Base-by-base conservation (phyloP, 306 rosid genomes). In the Heteromeles arbutifolia region DNA sequence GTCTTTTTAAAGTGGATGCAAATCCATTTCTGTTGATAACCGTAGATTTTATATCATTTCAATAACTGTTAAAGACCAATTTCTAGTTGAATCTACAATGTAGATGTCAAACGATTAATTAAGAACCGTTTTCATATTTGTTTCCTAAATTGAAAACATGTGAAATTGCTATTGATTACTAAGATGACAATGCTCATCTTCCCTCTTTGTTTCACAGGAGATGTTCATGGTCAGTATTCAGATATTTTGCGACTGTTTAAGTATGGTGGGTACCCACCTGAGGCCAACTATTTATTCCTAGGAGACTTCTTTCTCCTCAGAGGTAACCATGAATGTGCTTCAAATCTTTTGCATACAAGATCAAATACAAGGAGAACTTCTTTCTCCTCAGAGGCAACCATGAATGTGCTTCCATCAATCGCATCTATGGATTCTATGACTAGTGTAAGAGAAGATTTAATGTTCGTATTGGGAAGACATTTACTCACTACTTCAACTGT, bases 351-450 rank as follows among this genome's bases (percentile, higher is more conserved):
- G 88, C 97, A 1, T 89, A 89, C 87, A 91, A 91, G 85, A 81
- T 91, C 84, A 91, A 91, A 75, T 89, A 86, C 88, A 91, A 82
- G 86, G 97, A 91, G 78, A 91, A 91, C 78, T 91, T 91, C 84
- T 91, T 91, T 84, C 97, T 91, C 69, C 92, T 89, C 41, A 89
- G 92, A 85, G 97, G 97, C 29, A 91, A 91, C 73, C 97, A 91
- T 70, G 97, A 91, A 74, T 91, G 91, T 26, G 92, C 97, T 53
- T 91, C 97, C 82, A 91, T 91, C 74, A 91, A 91, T 72, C 92
- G 94, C 18, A 89, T 89, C 79, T 91, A 89, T 77, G 92, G 97
- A 70, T 91, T 91, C 82, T 91, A 89, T 70, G 97, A 91, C 44
- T 95, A 89, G 87, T 89, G 97, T 84, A 89, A 89, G 84, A 87